Conservation (phyloP, 202 grass and related monocot genomes). For the Zoysia matrella region DNA sequence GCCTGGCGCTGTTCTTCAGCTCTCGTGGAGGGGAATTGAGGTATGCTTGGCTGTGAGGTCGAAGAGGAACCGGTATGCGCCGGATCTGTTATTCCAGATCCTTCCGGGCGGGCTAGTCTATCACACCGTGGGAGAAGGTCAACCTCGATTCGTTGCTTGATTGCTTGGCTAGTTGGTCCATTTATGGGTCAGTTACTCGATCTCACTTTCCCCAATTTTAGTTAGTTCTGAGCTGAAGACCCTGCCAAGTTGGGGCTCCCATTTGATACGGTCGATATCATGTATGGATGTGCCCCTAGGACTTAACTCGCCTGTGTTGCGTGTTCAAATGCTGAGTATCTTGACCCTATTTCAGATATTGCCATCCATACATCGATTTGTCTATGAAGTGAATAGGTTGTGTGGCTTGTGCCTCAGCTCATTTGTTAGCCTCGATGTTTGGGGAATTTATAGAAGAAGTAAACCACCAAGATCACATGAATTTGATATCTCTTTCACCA, state of each 20-base stretch:
- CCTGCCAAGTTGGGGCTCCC: background rate
- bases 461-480: background rate
- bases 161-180: background rate
- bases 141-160: conserved; percentile 10
- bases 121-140: background rate
- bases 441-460: background rate
- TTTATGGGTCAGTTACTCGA: background rate
- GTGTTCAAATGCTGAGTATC: conserved; percentile 5
- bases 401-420: background rate
- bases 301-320: background rate
- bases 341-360: background rate
- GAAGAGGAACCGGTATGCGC: background rate
- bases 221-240: conserved; percentile 1
- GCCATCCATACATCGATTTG: background rate
- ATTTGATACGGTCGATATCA: background rate
- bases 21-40: background rate
- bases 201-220: conserved; percentile 28
- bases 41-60: background rate
- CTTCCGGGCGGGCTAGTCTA: background rate
- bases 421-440: background rate
- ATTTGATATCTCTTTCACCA: background rate
- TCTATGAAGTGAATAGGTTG: background rate
- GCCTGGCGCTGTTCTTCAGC: conserved; percentile 1
- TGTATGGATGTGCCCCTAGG: background rate
- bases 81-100: conserved; percentile 19